phyloP scores from a whole-genome alignment of 163 green algal species.

The Scenedesmus sp. region DNA sequence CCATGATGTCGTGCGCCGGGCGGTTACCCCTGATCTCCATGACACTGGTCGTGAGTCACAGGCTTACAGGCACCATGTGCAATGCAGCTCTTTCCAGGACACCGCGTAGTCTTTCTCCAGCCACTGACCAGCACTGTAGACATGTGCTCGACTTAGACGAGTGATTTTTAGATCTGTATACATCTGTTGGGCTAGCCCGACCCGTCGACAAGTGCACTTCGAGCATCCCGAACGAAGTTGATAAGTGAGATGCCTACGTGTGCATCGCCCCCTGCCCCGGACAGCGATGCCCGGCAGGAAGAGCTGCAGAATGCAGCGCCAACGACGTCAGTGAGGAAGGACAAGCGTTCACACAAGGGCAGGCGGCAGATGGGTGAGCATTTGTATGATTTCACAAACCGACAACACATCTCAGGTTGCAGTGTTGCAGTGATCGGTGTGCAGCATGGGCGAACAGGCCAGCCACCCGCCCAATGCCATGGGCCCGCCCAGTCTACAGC shows the following conservation, averaged over 20 bases:
- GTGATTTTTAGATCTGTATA: too few species aligned
- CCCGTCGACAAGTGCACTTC: neutral
- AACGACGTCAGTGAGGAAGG: neutral
- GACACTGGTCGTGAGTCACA: too few species aligned
- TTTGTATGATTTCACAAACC: neutral
- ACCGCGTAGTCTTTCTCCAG: too few species aligned
- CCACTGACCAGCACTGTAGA: too few species aligned
- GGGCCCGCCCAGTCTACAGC: neutral
- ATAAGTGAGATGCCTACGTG: neutral
- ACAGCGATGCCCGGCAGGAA: neutral
- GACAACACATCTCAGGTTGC: neutral
- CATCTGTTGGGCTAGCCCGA: too few species aligned
- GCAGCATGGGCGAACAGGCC: neutral
- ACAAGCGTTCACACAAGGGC: slow-evolving; percentile 1
- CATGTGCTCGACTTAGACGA: too few species aligned
- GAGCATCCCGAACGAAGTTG: neutral
- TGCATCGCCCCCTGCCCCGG: neutral
- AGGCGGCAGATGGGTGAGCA: neutral
- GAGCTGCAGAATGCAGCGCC: neutral
- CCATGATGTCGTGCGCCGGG: too few species aligned
- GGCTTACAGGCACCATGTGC: too few species aligned
- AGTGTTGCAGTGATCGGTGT: neutral
- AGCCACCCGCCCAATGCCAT: neutral
- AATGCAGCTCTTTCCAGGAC: too few species aligned
- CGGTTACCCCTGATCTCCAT: too few species aligned